These are phyloP conservation scores for Pluteus cervinus DNA, from an alignment of 768 basidiomycete species.

Conservation along the genomic window DNA sequence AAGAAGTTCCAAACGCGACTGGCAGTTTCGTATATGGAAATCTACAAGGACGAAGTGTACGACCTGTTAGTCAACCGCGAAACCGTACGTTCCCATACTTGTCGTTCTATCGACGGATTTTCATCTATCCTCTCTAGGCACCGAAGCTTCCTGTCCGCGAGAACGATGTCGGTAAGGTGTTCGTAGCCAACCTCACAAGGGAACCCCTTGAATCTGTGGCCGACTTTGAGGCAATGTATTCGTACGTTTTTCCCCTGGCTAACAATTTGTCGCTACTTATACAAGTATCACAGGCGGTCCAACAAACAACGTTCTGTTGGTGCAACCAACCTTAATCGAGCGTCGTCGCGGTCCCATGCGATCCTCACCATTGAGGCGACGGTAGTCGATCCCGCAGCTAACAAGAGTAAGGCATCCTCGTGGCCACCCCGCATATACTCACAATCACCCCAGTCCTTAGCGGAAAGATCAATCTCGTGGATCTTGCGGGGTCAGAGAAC, in stretches of 20 bases:
- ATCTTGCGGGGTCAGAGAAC: slow-evolving; percentile 88
- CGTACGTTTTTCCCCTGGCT: slow-evolving; percentile 23
- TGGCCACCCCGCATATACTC: not conserved
- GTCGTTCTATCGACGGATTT: too few relatives aligned
- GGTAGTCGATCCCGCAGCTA: slow-evolving; percentile 44
- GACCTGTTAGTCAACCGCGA: slow-evolving; percentile 75
- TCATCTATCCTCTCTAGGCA: slow-evolving; percentile 24
- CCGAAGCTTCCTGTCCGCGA: slow-evolving; percentile 50
- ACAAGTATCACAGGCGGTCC: slow-evolving; percentile 44
- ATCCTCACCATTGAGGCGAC: slow-evolving; percentile 71
- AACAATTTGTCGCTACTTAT: slow-evolving; percentile 2
- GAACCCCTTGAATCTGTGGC: slow-evolving; percentile 31
- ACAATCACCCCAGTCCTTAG: slow-evolving; percentile 39
- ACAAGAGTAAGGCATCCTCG: slow-evolving; percentile 40
- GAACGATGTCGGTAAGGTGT: slow-evolving; percentile 46
- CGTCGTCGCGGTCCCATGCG: slow-evolving; percentile 86
- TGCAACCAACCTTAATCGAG: slow-evolving; percentile 78
- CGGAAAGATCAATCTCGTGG: slow-evolving; percentile 82
- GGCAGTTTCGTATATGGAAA: slow-evolving; percentile 77
- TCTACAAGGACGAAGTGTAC: slow-evolving; percentile 88
- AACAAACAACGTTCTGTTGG: slow-evolving; percentile 77
- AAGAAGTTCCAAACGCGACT: slow-evolving; percentile 39
- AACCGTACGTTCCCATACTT: slow-evolving; percentile 35
- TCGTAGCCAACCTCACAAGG: slow-evolving; percentile 47
- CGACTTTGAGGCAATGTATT: slow-evolving; percentile 42